Evolutionary conservation across 2,329 filamentous ascomycete genomes (phyloP), one percentile per base, ranked within the genome.

Genomic region (Peltaster fructicola): DNA sequence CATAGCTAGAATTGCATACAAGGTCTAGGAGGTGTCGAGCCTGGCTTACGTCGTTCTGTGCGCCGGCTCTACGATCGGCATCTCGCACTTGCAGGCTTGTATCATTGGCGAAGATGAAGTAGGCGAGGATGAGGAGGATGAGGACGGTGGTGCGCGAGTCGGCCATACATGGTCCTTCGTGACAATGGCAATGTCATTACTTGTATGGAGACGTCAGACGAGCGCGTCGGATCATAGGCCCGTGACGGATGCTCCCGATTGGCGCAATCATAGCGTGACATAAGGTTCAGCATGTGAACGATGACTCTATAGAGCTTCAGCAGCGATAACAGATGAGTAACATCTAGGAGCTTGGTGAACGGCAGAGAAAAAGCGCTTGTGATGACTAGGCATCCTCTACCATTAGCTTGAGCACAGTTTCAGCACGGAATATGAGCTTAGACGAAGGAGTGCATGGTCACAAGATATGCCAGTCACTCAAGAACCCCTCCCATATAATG

Each of bases 1-100:
- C 63, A 47, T 63, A 65, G 4, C 45, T 47, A 6, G 62, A 60
- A 28, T 53, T 55, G 24, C 59, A 59, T 17, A 65, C 38, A n/a
- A 62, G 41, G 8, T 50, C 49, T 11, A 69, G 51, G 27, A 58
- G 56, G 33, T 54, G 48, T 37, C 56, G 55, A 45, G 70, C 63
- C 32, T 57, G 52, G 10, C 50, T 48, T 27, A 68, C 48, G 29
- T 60, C 52, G 33, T 59, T 53, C 29, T 64, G 56, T 25, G 56
- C 47, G 30, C 54, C 51, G n/a, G 47, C 48, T 31, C 52, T 48
- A 26, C 55, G 50, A 24, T 51, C 44, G 24, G 17, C 14, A 12
- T 25, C 27, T n/a, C n/a, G 9, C 24, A 24, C 12, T 25, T 18
- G 23, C 20, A 23, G 10, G 20, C 9, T 17, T 30, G 27, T 21